Conservation (phyloP, 345 rosid species). For the Lumnitzera racemosa region DNA sequence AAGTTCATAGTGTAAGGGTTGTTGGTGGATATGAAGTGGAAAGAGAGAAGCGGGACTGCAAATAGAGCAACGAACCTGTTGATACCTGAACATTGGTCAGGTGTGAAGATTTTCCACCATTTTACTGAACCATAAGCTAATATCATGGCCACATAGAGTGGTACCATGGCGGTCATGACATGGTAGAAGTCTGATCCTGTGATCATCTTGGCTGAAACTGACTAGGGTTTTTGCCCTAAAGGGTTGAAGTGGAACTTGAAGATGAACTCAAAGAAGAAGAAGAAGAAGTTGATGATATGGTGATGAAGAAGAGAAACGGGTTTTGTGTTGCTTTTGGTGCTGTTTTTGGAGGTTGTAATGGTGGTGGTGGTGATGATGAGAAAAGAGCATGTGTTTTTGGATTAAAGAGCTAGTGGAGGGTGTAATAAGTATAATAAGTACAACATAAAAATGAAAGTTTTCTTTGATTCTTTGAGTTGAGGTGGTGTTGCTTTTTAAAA, state of each 20-base stretch:
- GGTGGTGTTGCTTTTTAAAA: constrained; percentile 16
- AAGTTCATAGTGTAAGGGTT: constrained; percentile 81
- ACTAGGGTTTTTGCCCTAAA: not conserved
- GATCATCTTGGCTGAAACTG: constrained; percentile 37
- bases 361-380: constrained; percentile 16
- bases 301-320: not conserved
- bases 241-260: constrained; percentile 1
- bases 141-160: constrained; percentile 92
- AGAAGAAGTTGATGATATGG: constrained; percentile 1
- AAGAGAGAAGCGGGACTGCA: constrained; percentile 90
- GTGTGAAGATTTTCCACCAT: constrained; percentile 96
- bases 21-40: constrained; percentile 90
- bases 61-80: constrained; percentile 93
- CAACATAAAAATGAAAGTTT: constrained; percentile 3
- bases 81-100: constrained; percentile 97
- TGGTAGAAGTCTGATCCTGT: constrained; percentile 66
- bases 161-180: constrained; percentile 88
- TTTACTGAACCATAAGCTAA: constrained; percentile 91
- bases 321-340: too few species aligned
- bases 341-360: not conserved
- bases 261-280: constrained; percentile 2
- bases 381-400: constrained; percentile 31
- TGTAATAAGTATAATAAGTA: constrained; percentile 12
- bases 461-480: too few species aligned
- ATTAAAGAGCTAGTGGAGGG: constrained; percentile 19